Conservation (phyloP, 169 alveolate genomes). For the Plasmodium coatneyi region DNA sequence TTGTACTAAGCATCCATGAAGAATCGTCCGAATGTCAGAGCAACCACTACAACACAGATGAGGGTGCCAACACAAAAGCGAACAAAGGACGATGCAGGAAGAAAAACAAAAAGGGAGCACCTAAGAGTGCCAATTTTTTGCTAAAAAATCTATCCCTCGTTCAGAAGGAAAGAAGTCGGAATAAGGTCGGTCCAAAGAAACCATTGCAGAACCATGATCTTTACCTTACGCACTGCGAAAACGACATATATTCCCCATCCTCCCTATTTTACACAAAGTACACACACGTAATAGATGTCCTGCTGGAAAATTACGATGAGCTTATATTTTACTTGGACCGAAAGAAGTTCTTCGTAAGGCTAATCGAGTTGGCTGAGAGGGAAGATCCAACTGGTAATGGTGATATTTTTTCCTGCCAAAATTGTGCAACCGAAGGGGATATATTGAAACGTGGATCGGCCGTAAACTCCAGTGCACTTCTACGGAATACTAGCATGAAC, state of each 20-base stretch:
- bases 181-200: background rate
- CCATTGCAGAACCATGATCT: background rate
- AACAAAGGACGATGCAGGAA: background rate
- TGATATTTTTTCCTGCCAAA: background rate
- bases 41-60: background rate
- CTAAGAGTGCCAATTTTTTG: background rate
- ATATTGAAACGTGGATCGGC: background rate
- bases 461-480: background rate
- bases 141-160: slow-evolving; percentile 12
- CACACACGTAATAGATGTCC: slow-evolving; percentile 14
- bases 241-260: slow-evolving; percentile 5
- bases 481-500: background rate
- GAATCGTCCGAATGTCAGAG: background rate
- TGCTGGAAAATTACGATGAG: slow-evolving; percentile 52
- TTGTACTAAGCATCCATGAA: background rate
- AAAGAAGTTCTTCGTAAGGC: background rate
- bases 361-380: background rate
- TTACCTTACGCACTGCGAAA: slow-evolving; percentile 53
- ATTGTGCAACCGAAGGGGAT: background rate
- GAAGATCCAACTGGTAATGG: background rate
- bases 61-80: background rate
- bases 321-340: slow-evolving; percentile 45
- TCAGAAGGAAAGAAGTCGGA: slow-evolving; percentile 21
- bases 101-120: background rate
- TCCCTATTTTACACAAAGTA: slow-evolving; percentile 53